Evolutionary conservation across 23 red algal genomes (phyloP).

Genomic region (Gracilaria domingensis): DNA sequence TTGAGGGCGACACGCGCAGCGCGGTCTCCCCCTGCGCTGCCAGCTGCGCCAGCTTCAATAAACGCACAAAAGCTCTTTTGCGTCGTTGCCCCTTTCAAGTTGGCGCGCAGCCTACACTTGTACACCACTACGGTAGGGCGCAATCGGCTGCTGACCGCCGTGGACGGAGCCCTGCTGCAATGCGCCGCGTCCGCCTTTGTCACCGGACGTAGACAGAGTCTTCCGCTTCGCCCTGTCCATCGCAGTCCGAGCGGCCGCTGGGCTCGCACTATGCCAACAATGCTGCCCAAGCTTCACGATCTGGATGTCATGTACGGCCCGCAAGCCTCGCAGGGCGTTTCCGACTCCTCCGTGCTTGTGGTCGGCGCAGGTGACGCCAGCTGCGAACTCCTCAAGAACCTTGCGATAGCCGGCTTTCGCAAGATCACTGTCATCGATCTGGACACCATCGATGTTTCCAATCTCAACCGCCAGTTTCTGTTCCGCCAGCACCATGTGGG

Average conservation of each 20-base stretch:
- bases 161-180: too few species aligned
- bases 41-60: background rate
- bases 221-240: too few species aligned
- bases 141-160: too few species aligned
- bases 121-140: too few species aligned
- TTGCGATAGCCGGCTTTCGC: conserved; percentile 77
- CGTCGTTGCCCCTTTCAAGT: background rate
- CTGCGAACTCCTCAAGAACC: conserved; percentile 90
- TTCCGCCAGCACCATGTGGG: conserved; percentile 86
- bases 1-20: too few species aligned
- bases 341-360: conserved; percentile 69
- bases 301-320: conserved; percentile 59
- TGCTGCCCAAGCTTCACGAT: background rate
- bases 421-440: conserved; percentile 83
- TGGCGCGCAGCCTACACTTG: background rate
- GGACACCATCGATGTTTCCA: conserved; percentile 92
- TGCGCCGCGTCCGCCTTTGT: too few species aligned
- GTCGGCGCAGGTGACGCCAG: conserved; percentile 92
- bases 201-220: too few species aligned
- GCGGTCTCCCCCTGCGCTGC: background rate
- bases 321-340: conserved; percentile 18
- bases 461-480: conserved; percentile 97
- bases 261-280: background rate
- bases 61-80: background rate
- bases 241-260: too few species aligned